Percentiles rank a stretch among this genome's conserved stretches.
phyloP scores from a whole-genome alignment of 2,329 filamentous ascomycete genomes.

The Sclerotinia borealis region DNA sequence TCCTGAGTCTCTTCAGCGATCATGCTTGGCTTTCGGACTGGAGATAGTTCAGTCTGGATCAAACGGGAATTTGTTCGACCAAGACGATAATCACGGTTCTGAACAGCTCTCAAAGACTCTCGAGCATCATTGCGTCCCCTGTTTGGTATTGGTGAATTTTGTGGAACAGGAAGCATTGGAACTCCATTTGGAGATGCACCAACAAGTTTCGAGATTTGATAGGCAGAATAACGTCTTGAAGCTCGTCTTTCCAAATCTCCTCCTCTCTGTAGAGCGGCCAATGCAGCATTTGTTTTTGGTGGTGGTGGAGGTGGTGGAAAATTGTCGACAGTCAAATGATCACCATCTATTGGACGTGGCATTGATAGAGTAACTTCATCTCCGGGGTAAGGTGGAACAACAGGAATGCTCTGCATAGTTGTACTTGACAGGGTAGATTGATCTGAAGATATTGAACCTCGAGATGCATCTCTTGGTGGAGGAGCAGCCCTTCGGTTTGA shows the following conservation, averaged over 20 bases:
- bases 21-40: conserved; percentile 51
- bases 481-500: conserved; percentile 20
- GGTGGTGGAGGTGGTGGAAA: conserved; percentile 72
- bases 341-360: conserved; percentile 34
- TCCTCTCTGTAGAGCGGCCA: conserved; percentile 84
- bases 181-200: conserved; percentile 76
- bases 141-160: conserved; percentile 79
- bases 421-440: conserved; percentile 66
- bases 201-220: conserved; percentile 92
- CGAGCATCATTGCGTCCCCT: conserved; percentile 69
- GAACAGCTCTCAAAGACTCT: conserved; percentile 74
- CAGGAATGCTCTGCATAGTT: conserved; percentile 69
- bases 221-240: conserved; percentile 88
- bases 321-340: conserved; percentile 47
- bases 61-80: conserved; percentile 40
- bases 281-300: conserved; percentile 82
- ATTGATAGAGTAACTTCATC: conserved; percentile 49
- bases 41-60: conserved; percentile 50
- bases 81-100: conserved; percentile 50
- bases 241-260: conserved; percentile 89
- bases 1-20: conserved; percentile 50
- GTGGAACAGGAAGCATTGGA: conserved; percentile 77
- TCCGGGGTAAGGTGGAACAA: conserved; percentile 64
- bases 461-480: conserved; percentile 45
- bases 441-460: conserved; percentile 47